Conservation (phyloP, 495 filamentous ascomycete genomes). For the Neurospora sublineolata region DNA sequence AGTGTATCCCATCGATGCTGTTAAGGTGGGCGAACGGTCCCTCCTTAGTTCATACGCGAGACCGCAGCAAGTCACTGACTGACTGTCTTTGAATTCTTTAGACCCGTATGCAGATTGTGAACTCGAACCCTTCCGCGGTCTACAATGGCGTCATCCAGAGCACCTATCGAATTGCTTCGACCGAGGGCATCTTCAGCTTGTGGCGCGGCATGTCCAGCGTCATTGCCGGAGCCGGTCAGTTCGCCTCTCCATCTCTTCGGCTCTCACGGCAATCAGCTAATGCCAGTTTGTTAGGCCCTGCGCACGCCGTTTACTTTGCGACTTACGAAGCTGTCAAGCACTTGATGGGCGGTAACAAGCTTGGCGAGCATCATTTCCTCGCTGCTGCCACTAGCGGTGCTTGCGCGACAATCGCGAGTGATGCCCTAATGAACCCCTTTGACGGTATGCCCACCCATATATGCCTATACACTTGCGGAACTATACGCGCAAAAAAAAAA, state of each 20-base stretch:
- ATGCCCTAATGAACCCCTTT: conserved; percentile 99
- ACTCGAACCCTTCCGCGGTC: conserved; percentile 70
- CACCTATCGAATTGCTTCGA: conserved; percentile 77
- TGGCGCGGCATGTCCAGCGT: conserved; percentile 98
- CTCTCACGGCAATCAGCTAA: conserved; percentile 10
- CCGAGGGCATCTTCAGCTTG: conserved; percentile 79
- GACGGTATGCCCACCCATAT: conserved; percentile 55
- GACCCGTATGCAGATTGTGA: conserved; percentile 97
- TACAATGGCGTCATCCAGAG: conserved; percentile 90
- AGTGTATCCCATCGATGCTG: conserved; percentile 98
- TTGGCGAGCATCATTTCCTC: conserved; percentile 80
- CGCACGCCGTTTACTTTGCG: conserved; percentile 95
- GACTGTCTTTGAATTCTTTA: conserved; percentile 26
- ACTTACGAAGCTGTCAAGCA: conserved; percentile 98
- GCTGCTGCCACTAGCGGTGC: conserved; percentile 88
- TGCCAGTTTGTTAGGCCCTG: conserved; percentile 54
- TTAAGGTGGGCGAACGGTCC: conserved; percentile 61
- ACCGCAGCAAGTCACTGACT: conserved; percentile 7
- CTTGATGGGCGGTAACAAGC: conserved; percentile 81
- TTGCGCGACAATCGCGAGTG: conserved; percentile 88
- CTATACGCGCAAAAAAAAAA: not conserved
- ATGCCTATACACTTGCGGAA: not conserved
- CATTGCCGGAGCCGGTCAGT: conserved; percentile 81
- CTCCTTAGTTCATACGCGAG: not conserved
- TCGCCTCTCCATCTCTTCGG: not conserved